Evolutionary conservation across 2,329 filamentous ascomycete genomes (phyloP).

Genomic region (Bipolaris zeicola): DNA sequence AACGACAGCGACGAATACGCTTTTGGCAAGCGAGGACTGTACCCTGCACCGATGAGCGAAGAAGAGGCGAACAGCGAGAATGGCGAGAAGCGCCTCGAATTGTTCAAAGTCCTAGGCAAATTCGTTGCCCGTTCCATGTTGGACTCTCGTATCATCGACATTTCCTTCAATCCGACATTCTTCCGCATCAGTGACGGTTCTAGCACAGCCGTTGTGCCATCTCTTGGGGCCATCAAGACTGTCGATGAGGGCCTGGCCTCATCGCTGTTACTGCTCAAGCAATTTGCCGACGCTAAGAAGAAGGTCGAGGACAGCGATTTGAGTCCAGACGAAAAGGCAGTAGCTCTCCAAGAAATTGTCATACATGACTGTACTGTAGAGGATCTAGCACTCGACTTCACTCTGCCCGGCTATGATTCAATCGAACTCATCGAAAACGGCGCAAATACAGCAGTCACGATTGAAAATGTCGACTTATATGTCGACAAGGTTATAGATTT

Average conservation of each 20-base stretch:
- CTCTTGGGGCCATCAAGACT: slow-evolving; percentile 84
- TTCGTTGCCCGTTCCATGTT: slow-evolving; percentile 98
- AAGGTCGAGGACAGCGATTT: slow-evolving; percentile 73
- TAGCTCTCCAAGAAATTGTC: slow-evolving; percentile 69
- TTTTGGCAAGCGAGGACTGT: slow-evolving; percentile 81
- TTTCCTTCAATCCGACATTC: slow-evolving; percentile 96
- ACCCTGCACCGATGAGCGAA: slow-evolving; percentile 86
- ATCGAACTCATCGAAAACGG: slow-evolving; percentile 84
- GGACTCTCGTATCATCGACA: slow-evolving; percentile 95
- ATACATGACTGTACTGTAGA: slow-evolving; percentile 81
- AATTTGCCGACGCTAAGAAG: slow-evolving; percentile 82
- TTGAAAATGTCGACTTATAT: slow-evolving; percentile 89
- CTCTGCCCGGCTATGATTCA: slow-evolving; percentile 81
- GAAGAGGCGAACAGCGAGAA: slow-evolving; percentile 75
- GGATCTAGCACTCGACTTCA: slow-evolving; percentile 91
- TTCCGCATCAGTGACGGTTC: slow-evolving; percentile 84
- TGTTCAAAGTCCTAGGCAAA: slow-evolving; percentile 94
- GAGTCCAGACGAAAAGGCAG: slow-evolving; percentile 71
- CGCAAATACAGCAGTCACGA: slow-evolving; percentile 75
- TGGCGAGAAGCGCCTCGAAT: slow-evolving; percentile 83
- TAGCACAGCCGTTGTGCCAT: slow-evolving; percentile 72
- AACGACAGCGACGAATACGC: slow-evolving; percentile 77
- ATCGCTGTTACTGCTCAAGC: slow-evolving; percentile 85
- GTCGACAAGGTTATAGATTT: slow-evolving; percentile 89
- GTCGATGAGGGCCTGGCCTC: slow-evolving; percentile 86